Evolutionary conservation across 257 asterid genomes (phyloP).

Genomic region (Lycium barbarum): DNA sequence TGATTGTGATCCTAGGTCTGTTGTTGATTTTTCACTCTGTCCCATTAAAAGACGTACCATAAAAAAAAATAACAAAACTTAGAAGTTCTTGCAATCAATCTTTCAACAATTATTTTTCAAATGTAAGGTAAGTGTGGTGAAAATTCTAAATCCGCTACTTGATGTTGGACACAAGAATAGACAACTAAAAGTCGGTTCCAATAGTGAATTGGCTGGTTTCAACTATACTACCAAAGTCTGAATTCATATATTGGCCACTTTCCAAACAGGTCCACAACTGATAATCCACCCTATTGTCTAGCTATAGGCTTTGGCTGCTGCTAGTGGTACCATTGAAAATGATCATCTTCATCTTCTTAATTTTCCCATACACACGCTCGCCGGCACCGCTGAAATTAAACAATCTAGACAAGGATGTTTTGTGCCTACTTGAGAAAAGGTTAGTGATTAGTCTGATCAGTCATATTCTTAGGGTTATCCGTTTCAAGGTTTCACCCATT

Average conservation of each 20-base stretch:
- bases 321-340: conserved; percentile 19
- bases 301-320: conserved; percentile 3
- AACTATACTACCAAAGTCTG: not conserved
- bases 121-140: no score
- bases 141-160: no score
- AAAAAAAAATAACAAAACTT: no score
- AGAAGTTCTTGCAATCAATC: no score
- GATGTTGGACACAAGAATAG: no score
- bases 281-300: not conserved
- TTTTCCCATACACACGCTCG: not conserved
- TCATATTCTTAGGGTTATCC: not conserved
- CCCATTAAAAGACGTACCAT: no score
- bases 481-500: not conserved
- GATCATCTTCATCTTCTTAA: not conserved
- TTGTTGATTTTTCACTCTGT: no score
- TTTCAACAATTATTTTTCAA: no score
- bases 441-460: not conserved
- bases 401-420: not conserved
- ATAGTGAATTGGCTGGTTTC: not conserved
- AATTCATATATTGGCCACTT: not conserved
- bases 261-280: conserved; percentile 2
- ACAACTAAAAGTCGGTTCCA: not conserved
- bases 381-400: not conserved
- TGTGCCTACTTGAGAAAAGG: not conserved
- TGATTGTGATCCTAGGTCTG: no score